Evolutionary conservation across 1,284 basidiomycete genomes (phyloP).

Genomic region (Fomitiporia mediterranea): DNA sequence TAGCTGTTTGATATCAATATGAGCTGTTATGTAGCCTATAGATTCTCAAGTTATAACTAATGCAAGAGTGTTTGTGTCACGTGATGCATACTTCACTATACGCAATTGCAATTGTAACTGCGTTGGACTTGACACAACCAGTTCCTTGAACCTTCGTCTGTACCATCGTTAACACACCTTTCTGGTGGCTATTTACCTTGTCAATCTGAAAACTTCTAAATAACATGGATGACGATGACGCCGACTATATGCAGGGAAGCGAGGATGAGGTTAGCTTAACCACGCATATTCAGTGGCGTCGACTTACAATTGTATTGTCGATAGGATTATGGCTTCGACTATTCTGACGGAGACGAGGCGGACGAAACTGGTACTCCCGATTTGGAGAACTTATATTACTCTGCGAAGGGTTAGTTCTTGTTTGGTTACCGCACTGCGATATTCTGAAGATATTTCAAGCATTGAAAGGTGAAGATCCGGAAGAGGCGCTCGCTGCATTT

Average conservation of each 20-base stretch:
- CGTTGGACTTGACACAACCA: too few species aligned
- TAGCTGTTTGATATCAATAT: too few species aligned
- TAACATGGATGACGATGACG: slow-evolving; percentile 81
- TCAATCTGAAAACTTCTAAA: slow-evolving; percentile 10
- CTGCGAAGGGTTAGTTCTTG: slow-evolving; percentile 78
- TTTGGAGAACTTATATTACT: slow-evolving; percentile 98
- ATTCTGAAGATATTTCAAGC: slow-evolving; percentile 41
- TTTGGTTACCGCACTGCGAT: neutral
- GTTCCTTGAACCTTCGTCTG: too few species aligned
- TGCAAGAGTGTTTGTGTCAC: too few species aligned
- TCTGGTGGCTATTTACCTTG: neutral
- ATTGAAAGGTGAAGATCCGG: slow-evolving; percentile 88
- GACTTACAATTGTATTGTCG: slow-evolving; percentile 13
- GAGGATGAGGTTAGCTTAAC: slow-evolving; percentile 61
- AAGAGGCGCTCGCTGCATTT: slow-evolving; percentile 86
- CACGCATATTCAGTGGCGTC: slow-evolving; percentile 8
- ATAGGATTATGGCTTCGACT: slow-evolving; percentile 96
- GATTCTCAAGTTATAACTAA: too few species aligned
- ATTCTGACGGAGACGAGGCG: slow-evolving; percentile 86
- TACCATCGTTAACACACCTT: too few species aligned
- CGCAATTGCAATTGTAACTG: too few species aligned
- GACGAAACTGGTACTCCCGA: slow-evolving; percentile 81
- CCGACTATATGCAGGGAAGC: slow-evolving; percentile 84
- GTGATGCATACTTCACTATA: neutral
- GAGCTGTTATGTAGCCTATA: too few species aligned